These are phyloP conservation scores for Spizellomyces sp. DNA, from an alignment of 192 early-diverging fungal species.

Conservation along the genomic window DNA sequence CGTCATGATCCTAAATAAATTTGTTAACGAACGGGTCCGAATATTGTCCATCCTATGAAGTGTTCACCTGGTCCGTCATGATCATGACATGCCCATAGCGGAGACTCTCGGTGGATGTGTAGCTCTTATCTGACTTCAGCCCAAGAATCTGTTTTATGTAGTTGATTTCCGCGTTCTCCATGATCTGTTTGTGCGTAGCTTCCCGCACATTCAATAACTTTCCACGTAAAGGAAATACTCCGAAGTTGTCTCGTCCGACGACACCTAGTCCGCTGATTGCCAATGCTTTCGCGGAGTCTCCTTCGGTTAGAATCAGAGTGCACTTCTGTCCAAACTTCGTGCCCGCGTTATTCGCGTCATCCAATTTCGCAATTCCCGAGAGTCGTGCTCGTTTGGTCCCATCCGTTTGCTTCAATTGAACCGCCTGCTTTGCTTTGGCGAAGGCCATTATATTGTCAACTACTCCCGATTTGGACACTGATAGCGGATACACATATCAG, in stretches of 20 bases:
- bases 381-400: slow-evolving; percentile 57
- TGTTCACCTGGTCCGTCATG: slow-evolving; percentile 74
- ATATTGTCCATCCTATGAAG: too few species aligned
- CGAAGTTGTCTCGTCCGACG: slow-evolving; percentile 80
- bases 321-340: slow-evolving; percentile 64
- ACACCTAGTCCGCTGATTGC: slow-evolving; percentile 81
- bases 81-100: slow-evolving; percentile 91
- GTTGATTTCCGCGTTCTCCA: slow-evolving; percentile 75
- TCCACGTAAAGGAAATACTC: slow-evolving; percentile 91
- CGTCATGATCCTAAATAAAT: slow-evolving; percentile 79
- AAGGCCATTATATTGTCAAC: slow-evolving; percentile 78
- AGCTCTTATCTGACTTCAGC: slow-evolving; percentile 72
- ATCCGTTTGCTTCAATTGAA: slow-evolving; percentile 73
- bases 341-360: slow-evolving; percentile 87
- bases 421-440: slow-evolving; percentile 46
- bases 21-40: background rate
- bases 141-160: slow-evolving; percentile 85
- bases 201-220: slow-evolving; percentile 91
- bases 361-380: slow-evolving; percentile 75
- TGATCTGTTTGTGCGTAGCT: slow-evolving; percentile 61
- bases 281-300: slow-evolving; percentile 88
- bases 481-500: slow-evolving; percentile 17
- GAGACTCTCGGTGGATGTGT: slow-evolving; percentile 67
- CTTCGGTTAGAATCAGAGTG: slow-evolving; percentile 90
- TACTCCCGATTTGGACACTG: slow-evolving; percentile 78